Evolutionary conservation across 306 rosid genomes (phyloP), one percentile per base, ranked within the genome.

Genomic region (Cucurbita ficifolia): DNA sequence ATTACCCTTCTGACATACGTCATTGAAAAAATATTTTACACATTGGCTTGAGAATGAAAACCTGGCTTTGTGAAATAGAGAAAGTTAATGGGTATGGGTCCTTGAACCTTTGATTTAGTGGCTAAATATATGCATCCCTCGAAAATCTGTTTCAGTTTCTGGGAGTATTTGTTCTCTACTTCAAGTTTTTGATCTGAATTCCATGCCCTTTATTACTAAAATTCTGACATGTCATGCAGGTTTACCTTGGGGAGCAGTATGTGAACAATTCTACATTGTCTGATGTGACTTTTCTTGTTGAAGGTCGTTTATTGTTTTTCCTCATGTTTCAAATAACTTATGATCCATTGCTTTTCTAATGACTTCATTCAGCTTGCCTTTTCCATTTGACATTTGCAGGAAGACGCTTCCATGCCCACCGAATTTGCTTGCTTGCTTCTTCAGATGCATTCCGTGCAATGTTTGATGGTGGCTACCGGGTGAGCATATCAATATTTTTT

Each of bases 401-500:
- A 59, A 87, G 82, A 77, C 96, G 89, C 48, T 94, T 94, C 82
- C 87, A 86, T 84, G 99, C 99, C 52, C 99, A 94, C 80, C 89
- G 97, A 82, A 94, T 94, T 60, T 91, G 97, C 81, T 84, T 94
- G 63, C 97, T 94, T 62, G 99, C 99, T 55, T 94, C 96, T 54
- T 94, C 99, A 14, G 99, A 91, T 86, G 92, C 96, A 54, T 94
- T 94, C 79, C 99, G 96, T 60, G 99, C 99, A 18, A 94, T 94
- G 99, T 94, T 94, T 83, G 99, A 94, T 75, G 99, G 99, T 76
- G 99, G 97, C 78, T 94, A 94, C 76, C 87, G 97, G 89, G 99
- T 94, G 85, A 88, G 96, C 78, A 16, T 74, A 57, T 39, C 12
- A 49, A 67, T 49, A 8, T 70, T 70, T 65, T 51, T 53, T 7